Evolutionary conservation across 192 early-diverging fungal species (phyloP), one percentile per base, ranked within the genome.

Genomic region (Lunasporangiospora selenospora): DNA sequence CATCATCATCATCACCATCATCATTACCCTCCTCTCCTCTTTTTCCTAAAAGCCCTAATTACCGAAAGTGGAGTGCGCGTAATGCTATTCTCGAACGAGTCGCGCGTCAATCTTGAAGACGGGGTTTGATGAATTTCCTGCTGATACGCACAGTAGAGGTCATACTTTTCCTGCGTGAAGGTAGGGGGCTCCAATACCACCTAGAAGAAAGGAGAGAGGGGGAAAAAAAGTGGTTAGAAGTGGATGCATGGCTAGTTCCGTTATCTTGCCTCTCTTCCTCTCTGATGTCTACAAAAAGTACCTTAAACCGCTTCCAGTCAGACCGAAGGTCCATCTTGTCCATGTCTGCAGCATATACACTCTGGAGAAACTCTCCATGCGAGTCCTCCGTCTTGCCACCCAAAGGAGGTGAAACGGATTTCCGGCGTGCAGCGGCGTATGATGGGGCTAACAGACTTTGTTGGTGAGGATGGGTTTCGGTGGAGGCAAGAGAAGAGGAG

Each of bases 61-160:
- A 80, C 77, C 46, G 76, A 45, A 34, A 96, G 57, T 11, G 96
- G 95, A 4, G 89, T 82, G 30, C 85, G 78, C 37, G 92, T 89
- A 13, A 96, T 76, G 51, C 93, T 97, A 6, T 75, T 61, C 6
- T 50, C 71, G 80, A 90, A 98, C 1, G 81, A 58, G 19, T 64
- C 29, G 27, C 75, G 79, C 6, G 81, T 84, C 21, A 90, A 52
- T 26, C 87, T 81, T 16, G 59, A 33, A 0, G 82, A 75, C 10
- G 76, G 41, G 64, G 96, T 95, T 9, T 83, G 58, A 75, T 98
- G 97, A 34, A 99, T 81, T 0, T 58, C 64, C 1, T 69, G 75
- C 76, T 99, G 97, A 67, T 97, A 99, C 54, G 87, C 87, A 23
- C 77, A 67, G 66, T 91, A 99, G 12, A 99, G 77, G 1, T 84